These are phyloP conservation scores for Hortaea werneckii DNA, from an alignment of 2,329 filamentous ascomycete species.

Conservation along the genomic window DNA sequence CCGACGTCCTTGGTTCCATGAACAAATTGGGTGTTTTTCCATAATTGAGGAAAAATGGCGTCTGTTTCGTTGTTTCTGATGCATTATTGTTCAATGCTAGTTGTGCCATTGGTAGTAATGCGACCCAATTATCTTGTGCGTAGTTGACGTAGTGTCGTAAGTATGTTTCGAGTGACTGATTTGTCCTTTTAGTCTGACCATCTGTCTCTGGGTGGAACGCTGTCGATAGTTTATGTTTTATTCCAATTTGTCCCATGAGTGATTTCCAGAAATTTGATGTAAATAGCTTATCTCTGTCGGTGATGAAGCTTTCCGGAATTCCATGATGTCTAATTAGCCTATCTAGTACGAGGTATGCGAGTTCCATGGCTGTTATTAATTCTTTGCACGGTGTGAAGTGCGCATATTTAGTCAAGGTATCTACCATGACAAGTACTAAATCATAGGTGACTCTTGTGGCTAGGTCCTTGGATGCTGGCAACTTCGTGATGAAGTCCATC, in stretches of 20 bases:
- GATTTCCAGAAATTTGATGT: slow-evolving; percentile 11
- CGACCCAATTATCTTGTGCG: neutral
- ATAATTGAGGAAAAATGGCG: slow-evolving; percentile 15
- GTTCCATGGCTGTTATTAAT: slow-evolving; percentile 7
- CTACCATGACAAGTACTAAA: slow-evolving; percentile 13
- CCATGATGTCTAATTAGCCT: slow-evolving; percentile 11
- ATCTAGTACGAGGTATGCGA: slow-evolving; percentile 11
- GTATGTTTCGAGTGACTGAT: slow-evolving; percentile 1
- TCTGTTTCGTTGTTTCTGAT: slow-evolving; percentile 6
- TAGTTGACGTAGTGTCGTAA: slow-evolving; percentile 2
- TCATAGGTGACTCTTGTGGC: slow-evolving; percentile 5
- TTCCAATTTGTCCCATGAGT: slow-evolving; percentile 7
- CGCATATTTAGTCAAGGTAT: slow-evolving; percentile 11
- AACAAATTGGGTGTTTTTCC: slow-evolving; percentile 4
- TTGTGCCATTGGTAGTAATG: slow-evolving; percentile 14
- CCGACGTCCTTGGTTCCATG: neutral
- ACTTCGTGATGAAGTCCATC: slow-evolving; percentile 17
- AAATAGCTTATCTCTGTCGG: slow-evolving; percentile 14
- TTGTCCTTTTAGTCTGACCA: neutral
- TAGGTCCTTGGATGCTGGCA: slow-evolving; percentile 8
- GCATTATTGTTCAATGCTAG: slow-evolving; percentile 15
- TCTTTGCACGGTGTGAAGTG: slow-evolving; percentile 8
- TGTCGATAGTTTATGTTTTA: slow-evolving; percentile 16
- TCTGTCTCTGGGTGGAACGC: slow-evolving; percentile 19
- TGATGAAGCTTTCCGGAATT: slow-evolving; percentile 10